These are phyloP conservation scores for Phytophthora pluvialis DNA, from an alignment of 352 stramenopile genomes.

Conservation along the genomic window DNA sequence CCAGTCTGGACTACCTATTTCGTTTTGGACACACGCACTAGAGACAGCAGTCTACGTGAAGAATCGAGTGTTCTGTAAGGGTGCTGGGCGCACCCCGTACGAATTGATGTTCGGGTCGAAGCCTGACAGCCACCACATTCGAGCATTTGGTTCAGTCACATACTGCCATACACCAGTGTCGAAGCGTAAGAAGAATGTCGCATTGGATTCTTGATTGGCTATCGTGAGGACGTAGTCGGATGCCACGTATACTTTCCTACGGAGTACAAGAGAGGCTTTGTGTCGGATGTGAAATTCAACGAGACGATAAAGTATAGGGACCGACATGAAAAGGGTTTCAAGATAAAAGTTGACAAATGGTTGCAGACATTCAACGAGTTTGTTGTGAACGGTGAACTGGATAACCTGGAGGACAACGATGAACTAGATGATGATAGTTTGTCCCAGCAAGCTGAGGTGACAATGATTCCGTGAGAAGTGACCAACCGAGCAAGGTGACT, in stretches of 20 bases:
- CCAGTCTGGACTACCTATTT: conserved; percentile 9
- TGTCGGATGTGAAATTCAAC: conserved; percentile 15
- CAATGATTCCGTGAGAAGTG: background rate
- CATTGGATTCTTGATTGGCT: too few relatives aligned
- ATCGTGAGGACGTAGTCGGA: too few relatives aligned
- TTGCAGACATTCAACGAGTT: conserved; percentile 15
- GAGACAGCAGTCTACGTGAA: conserved; percentile 18
- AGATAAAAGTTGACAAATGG: conserved; percentile 16
- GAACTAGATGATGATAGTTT: conserved; percentile 1
- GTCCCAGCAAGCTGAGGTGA: conserved; percentile 2
- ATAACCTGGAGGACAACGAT: conserved; percentile 2
- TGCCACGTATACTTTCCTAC: too few relatives aligned
- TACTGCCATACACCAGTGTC: background rate
- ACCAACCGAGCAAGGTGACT: background rate
- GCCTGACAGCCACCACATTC: conserved; percentile 14
- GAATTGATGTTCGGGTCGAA: conserved; percentile 1
- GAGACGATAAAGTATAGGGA: conserved; percentile 13
- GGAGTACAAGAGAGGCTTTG: too few relatives aligned
- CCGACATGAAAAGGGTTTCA: background rate
- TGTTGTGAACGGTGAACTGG: background rate
- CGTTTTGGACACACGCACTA: conserved; percentile 10
- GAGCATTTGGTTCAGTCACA: background rate
- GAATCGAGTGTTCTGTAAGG: conserved; percentile 15
- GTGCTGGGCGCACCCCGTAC: background rate
- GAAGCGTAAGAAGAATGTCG: too few relatives aligned